Evolutionary conservation across 2,329 filamentous ascomycete genomes (phyloP), one percentile per base, ranked within the genome.

Genomic region (Phialemonium atrogriseum): DNA sequence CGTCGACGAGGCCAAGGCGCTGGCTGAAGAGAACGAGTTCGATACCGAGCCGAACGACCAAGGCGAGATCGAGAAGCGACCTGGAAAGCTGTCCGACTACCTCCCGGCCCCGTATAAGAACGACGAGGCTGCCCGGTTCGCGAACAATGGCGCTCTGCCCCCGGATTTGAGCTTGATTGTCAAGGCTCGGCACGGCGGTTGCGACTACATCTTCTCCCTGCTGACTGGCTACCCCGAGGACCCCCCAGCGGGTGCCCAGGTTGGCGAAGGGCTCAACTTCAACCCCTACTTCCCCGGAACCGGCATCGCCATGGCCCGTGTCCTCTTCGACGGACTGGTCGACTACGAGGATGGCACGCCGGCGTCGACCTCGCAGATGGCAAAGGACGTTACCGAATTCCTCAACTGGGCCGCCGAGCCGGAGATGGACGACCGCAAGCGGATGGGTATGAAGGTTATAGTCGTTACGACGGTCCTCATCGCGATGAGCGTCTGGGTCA

Each of bases 251-350:
- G 91, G 91, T 58, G 87, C 84, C 41, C 68, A 74, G 50, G 82
- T 98, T 38, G 80, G 79, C 50, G 77, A 80, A 40, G 91, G 91
- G 54, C 80, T 98, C 65, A 95, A 96, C 80, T 98, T 98, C 79
- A 98, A 98, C 77, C 91, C 91, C 39, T 98, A 95, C 75, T 98
- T 98, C 80, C 91, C 91, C 36, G 91, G 91, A 57, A 96, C 91
- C 49, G 89, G 89, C 58, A 98, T 98, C 60, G 91, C 84, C 53
- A 98, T 98, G 91, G 89, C 82, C 51, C 89, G 91, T 77, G 91
- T 96, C 40, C 78, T 98, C 39, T 98, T 94, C 67, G 91, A 98
- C 49, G 91, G 86, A 43, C 70, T 98, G 36, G 91, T 98, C 43
- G 91, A 98, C 62, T 98, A 96, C 68, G 91, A 98, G 60, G 91